Percentiles rank a stretch among this genome's conserved stretches.
Evolutionary conservation across 2,329 filamentous ascomycete genomes (phyloP).

Genomic region (Dothiorella sarmentorum): DNA sequence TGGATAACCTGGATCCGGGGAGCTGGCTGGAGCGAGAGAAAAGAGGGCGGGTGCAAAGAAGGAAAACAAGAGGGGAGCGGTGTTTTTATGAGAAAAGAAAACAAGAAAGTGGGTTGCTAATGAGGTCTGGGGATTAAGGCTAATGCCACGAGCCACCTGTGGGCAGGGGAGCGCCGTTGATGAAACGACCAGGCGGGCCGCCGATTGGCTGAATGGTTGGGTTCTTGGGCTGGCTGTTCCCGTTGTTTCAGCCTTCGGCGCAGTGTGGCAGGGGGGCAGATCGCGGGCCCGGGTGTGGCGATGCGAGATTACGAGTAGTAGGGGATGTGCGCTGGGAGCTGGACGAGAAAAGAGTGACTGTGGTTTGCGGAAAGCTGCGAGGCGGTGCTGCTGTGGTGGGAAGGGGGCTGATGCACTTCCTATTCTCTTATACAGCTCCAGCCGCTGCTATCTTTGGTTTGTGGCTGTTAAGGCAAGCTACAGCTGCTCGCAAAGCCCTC

Average conservation of each 20-base stretch:
- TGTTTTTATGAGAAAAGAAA: slow-evolving; percentile 1
- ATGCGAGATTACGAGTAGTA: slow-evolving; percentile 9
- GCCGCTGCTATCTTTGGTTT: neutral
- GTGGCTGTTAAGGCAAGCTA: neutral
- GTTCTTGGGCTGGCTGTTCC: slow-evolving; percentile 8
- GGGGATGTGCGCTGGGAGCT: neutral
- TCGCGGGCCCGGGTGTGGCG: slow-evolving; percentile 3
- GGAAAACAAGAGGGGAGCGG: neutral
- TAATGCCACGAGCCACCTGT: neutral
- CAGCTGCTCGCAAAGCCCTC: too few species aligned
- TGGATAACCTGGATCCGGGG: slow-evolving; percentile 3
- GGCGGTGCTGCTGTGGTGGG: neutral
- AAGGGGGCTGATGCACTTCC: neutral
- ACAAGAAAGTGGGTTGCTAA: neutral
- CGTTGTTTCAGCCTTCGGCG: slow-evolving; percentile 7
- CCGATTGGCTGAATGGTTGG: neutral
- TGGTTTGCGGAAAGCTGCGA: neutral
- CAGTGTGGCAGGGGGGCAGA: neutral
- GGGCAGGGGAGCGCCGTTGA: neutral
- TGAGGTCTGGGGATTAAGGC: slow-evolving; percentile 16
- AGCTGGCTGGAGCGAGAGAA: slow-evolving; percentile 15
- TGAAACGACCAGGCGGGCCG: neutral
- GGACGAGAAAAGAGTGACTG: neutral
- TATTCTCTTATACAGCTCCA: neutral
- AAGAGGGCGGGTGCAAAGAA: neutral